Conservation (phyloP, 2,329 filamentous ascomycete species). For the Fonsecaea monophora region DNA sequence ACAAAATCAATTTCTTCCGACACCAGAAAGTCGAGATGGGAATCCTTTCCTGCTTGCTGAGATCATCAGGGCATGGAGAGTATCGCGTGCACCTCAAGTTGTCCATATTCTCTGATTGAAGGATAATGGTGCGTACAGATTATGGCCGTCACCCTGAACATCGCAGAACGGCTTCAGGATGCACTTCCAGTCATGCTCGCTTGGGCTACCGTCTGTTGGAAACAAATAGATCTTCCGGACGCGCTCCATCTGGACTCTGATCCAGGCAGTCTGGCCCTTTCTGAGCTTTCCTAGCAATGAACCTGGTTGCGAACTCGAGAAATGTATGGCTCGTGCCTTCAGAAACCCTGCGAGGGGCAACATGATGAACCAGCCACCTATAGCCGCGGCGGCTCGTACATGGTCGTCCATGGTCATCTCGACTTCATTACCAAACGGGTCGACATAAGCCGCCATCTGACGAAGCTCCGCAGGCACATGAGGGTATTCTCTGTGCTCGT, state of each 20-base stretch:
- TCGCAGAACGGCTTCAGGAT: background rate
- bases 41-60: background rate
- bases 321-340: constrained; percentile 7
- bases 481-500: constrained; percentile 32
- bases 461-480: constrained; percentile 29
- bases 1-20: background rate
- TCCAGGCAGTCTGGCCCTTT: constrained; percentile 30
- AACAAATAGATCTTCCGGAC: constrained; percentile 33
- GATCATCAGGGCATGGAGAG: background rate
- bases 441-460: constrained; percentile 31
- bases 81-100: background rate
- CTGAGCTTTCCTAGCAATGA: constrained; percentile 26
- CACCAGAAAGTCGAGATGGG: background rate
- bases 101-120: constrained; percentile 6
- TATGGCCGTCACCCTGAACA: background rate
- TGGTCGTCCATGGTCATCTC: constrained; percentile 36
- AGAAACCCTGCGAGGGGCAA: constrained; percentile 29
- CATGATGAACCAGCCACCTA: constrained; percentile 35
- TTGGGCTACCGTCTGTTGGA: constrained; percentile 13
- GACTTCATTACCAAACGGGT: constrained; percentile 29
- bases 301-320: constrained; percentile 4
- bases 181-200: constrained; percentile 1
- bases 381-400: constrained; percentile 30
- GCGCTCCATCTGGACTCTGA: constrained; percentile 27
- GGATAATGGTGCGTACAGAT: background rate